phyloP scores from a whole-genome alignment of 805 yeast genomes.

The Candida takata region DNA sequence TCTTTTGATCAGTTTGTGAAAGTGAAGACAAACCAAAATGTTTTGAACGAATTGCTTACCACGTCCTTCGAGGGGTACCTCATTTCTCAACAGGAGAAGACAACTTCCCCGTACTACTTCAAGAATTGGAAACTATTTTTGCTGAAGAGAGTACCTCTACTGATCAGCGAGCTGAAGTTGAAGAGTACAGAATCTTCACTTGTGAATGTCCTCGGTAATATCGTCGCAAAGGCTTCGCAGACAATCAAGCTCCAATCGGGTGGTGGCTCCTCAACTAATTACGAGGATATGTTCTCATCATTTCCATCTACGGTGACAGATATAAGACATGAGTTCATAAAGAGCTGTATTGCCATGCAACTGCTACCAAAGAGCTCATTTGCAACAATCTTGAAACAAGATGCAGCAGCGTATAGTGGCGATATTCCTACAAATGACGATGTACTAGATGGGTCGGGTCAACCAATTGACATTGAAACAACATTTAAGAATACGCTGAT shows the following conservation, averaged over 20 bases:
- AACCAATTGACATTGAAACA: conserved; percentile 24
- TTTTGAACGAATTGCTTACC: conserved; percentile 34
- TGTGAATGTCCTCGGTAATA: conserved; percentile 22
- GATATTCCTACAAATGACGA: conserved; percentile 28
- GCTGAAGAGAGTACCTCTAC: conserved; percentile 38
- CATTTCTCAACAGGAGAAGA: conserved; percentile 29
- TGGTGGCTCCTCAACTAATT: conserved; percentile 8
- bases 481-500: conserved; percentile 25
- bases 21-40: conserved; percentile 21
- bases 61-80: conserved; percentile 38
- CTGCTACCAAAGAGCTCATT: conserved; percentile 30
- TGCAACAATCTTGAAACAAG: conserved; percentile 31
- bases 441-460: conserved; percentile 27
- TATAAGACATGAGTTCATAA: conserved; percentile 45
- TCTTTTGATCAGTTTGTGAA: conserved; percentile 29
- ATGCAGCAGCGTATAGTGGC: conserved; percentile 30
- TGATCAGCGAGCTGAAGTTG: conserved; percentile 29
- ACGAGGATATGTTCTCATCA: conserved; percentile 45
- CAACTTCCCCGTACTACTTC: conserved; percentile 27
- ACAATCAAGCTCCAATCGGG: conserved; percentile 16
- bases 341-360: conserved; percentile 34
- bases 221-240: conserved; percentile 31
- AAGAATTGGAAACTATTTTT: conserved; percentile 41
- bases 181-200: conserved; percentile 23
- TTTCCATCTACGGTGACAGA: conserved; percentile 41